Percentiles rank a stretch among this genome's conserved stretches.
phyloP scores from a whole-genome alignment of 1,284 basidiomycete genomes.

The Ganoderma boninense region DNA sequence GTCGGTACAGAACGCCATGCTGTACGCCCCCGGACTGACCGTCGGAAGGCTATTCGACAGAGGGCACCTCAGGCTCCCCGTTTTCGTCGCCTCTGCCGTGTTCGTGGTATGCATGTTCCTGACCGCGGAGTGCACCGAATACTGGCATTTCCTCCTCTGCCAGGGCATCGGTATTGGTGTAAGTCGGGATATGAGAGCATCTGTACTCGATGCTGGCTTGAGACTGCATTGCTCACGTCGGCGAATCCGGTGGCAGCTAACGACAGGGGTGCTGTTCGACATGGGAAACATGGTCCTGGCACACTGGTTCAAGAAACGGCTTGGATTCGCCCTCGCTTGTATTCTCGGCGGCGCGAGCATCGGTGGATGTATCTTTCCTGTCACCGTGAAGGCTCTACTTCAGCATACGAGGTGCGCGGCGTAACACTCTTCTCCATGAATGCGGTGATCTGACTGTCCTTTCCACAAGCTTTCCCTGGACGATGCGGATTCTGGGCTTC shows the following conservation, averaged over 20 bases:
- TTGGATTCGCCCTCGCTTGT: constrained; percentile 49
- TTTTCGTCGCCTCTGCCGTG: not conserved
- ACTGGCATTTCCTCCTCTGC: not conserved
- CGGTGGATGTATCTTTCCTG: constrained; percentile 53
- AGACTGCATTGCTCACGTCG: too few relatives aligned
- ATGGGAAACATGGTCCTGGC: constrained; percentile 11
- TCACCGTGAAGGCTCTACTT: constrained; percentile 48
- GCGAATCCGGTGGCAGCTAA: not conserved
- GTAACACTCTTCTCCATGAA: not conserved
- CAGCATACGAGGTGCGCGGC: constrained; percentile 39
- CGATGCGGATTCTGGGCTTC: too few relatives aligned
- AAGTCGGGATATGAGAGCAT: not conserved
- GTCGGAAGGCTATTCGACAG: not conserved
- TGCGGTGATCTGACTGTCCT: not conserved
- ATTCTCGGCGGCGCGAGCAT: constrained; percentile 48
- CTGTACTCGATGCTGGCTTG: not conserved
- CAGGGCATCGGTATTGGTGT: not conserved
- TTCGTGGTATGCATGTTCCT: not conserved
- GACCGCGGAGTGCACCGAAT: not conserved
- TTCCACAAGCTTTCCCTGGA: too few relatives aligned
- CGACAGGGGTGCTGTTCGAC: not conserved
- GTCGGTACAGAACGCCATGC: not conserved
- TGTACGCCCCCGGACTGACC: not conserved
- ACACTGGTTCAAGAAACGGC: constrained; percentile 56
- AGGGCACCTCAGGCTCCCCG: not conserved